phyloP scores from a whole-genome alignment of 2,329 filamentous ascomycete species.

The Lasiodiplodia hormozganensis region DNA sequence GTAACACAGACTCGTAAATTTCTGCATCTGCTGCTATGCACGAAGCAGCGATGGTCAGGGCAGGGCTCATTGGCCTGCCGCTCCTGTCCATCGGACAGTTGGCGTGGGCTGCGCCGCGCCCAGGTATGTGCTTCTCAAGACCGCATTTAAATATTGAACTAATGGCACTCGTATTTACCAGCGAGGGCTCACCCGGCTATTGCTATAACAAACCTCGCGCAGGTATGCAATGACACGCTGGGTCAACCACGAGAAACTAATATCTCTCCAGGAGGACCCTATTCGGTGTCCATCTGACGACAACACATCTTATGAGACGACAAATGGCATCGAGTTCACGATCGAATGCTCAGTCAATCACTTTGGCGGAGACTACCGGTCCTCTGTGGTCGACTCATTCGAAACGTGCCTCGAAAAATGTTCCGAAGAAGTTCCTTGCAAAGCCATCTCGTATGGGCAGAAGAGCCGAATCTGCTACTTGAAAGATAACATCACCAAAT shows the following conservation, averaged over 20 bases:
- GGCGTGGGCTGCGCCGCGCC: not conserved
- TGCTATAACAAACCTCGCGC: not conserved
- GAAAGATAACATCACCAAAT: not conserved
- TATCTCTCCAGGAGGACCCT: not conserved
- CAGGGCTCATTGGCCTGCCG: conserved; percentile 2
- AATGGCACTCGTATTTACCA: not conserved
- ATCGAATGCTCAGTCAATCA: not conserved
- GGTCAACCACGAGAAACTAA: not conserved
- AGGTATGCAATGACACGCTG: not conserved
- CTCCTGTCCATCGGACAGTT: not conserved
- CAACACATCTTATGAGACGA: not conserved
- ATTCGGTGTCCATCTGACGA: not conserved
- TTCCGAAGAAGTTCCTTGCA: not conserved
- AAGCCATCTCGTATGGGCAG: not conserved
- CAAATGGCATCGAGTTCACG: not conserved
- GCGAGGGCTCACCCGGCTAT: no score
- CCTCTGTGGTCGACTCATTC: not conserved
- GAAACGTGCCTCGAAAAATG: not conserved
- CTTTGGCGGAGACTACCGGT: not conserved
- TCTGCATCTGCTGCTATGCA: not conserved
- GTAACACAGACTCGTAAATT: not conserved
- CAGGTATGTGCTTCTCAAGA: not conserved
- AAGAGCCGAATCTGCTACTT: not conserved
- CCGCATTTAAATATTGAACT: not conserved
- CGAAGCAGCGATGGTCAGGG: not conserved